Conservation (phyloP, 257 asterid species). For the Sherardia arvensis region DNA sequence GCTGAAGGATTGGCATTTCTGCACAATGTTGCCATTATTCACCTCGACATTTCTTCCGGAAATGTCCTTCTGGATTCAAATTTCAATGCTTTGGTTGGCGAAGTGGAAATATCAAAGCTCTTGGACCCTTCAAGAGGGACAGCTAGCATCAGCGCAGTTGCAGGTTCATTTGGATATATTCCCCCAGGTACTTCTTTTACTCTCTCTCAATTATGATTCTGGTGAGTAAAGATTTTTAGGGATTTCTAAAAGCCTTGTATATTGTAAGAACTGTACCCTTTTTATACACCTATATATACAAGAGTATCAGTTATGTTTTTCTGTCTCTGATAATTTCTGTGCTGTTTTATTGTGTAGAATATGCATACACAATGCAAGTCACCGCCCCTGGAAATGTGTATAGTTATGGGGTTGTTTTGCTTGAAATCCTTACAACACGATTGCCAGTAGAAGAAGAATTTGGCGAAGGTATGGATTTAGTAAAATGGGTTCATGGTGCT, state of each 20-base stretch:
- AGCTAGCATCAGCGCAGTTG: constrained; percentile 96
- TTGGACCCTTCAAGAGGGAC: constrained; percentile 94
- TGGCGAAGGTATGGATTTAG: constrained; percentile 94
- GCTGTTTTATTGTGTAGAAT: constrained; percentile 35
- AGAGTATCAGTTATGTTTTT: too few species aligned
- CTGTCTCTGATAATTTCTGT: not conserved
- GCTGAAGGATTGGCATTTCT: constrained; percentile 90
- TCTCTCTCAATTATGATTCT: not conserved
- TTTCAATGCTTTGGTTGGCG: constrained; percentile 70
- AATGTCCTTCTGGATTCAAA: constrained; percentile 73
- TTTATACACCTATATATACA: too few species aligned
- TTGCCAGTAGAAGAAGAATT: constrained; percentile 89
- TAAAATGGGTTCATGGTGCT: constrained; percentile 95
- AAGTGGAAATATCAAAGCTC: constrained; percentile 88
- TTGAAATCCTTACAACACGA: constrained; percentile 79
- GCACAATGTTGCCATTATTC: constrained; percentile 80
- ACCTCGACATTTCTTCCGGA: constrained; percentile 88
- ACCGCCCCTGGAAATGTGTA: constrained; percentile 97
- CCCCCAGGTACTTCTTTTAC: constrained; percentile 67
- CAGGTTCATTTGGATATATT: constrained; percentile 96
- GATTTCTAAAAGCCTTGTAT: not conserved
- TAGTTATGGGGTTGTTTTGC: constrained; percentile 89
- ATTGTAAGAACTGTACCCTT: too few species aligned
- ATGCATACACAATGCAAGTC: constrained; percentile 98
- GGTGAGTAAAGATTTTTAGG: not conserved